phyloP scores from a whole-genome alignment of 2,329 filamentous ascomycete genomes.

The Penicillium oxalicum region DNA sequence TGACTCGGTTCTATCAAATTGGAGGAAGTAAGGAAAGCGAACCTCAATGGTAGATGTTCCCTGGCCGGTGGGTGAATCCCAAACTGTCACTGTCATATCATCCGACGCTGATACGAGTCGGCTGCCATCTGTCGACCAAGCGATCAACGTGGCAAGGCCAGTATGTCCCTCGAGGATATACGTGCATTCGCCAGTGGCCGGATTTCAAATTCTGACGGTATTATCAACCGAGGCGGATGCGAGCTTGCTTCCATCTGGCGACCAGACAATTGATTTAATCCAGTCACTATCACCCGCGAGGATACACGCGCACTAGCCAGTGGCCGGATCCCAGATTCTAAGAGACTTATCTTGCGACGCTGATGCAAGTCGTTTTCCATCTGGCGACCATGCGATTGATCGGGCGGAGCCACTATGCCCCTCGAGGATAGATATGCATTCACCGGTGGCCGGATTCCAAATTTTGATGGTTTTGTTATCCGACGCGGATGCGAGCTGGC shows the following conservation, averaged over 20 bases:
- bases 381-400: neutral
- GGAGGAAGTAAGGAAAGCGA: neutral
- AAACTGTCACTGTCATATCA: neutral
- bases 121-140: neutral
- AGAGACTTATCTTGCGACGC: neutral
- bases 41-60: conserved; percentile 2
- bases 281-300: neutral
- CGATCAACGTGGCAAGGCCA: neutral
- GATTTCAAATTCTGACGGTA: neutral
- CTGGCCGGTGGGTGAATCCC: conserved; percentile 1
- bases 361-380: conserved; percentile 13
- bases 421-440: neutral
- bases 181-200: neutral
- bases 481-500: conserved; percentile 5
- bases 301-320: neutral
- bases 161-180: neutral
- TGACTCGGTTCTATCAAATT: conserved; percentile 1
- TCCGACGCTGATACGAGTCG: neutral
- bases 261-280: neutral
- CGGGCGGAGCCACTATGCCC: neutral
- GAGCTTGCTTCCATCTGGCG: conserved; percentile 13
- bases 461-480: conserved; percentile 1
- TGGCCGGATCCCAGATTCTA: neutral
- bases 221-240: conserved; percentile 3
- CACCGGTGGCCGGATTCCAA: neutral